Percentiles rank a stretch among this genome's conserved stretches.
Evolutionary conservation across 2,329 filamentous ascomycete species (phyloP).

Genomic region (Rutstroemia sydowiana): DNA sequence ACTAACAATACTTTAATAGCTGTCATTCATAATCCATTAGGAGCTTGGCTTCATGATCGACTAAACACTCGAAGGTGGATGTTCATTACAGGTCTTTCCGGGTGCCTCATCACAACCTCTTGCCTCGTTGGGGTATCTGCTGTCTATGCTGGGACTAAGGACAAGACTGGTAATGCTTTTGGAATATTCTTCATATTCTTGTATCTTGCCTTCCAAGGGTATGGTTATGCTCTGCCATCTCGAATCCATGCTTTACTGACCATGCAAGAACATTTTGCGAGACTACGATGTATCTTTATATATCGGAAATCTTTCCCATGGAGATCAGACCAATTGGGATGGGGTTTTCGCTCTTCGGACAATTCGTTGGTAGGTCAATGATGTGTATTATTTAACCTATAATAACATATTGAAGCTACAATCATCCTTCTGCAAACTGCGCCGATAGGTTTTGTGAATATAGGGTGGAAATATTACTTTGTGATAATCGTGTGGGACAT

Average conservation of each 20-base stretch:
- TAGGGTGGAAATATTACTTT: constrained; percentile 14
- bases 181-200: constrained; percentile 13
- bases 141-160: constrained; percentile 5
- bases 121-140: constrained; percentile 10
- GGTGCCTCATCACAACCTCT: constrained; percentile 2
- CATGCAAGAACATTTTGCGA: not conserved
- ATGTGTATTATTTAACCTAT: not conserved
- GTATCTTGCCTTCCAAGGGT: constrained; percentile 10
- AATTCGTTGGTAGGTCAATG: not conserved
- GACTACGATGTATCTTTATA: constrained; percentile 26
- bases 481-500: constrained; percentile 22
- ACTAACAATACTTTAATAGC: constrained; percentile 4
- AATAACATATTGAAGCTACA: not conserved
- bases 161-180: constrained; percentile 9
- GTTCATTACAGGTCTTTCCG: constrained; percentile 9
- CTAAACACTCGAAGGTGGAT: not conserved
- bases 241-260: not conserved
- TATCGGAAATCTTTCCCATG: constrained; percentile 31
- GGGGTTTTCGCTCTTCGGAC: not conserved
- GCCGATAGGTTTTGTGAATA: constrained; percentile 10
- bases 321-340: constrained; percentile 22
- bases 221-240: not conserved
- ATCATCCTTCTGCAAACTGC: constrained; percentile 1
- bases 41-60: constrained; percentile 5
- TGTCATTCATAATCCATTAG: constrained; percentile 10